Evolutionary conservation across 768 basidiomycete species (phyloP), one percentile per base, ranked within the genome.

Genomic region (Candolleomyces eurysporus): DNA sequence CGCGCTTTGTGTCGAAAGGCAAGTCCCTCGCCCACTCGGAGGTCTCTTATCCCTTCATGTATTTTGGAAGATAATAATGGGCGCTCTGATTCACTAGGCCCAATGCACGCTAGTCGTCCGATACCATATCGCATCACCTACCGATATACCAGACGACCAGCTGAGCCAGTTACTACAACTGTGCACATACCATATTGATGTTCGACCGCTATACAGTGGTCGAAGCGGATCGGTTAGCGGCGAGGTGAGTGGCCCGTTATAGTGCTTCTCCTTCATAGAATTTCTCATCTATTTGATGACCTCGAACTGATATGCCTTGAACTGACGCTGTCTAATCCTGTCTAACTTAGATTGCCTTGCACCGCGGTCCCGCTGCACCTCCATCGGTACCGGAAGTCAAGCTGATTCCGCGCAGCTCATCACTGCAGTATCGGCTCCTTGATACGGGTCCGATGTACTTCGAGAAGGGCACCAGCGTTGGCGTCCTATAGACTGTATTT

Each of bases 181-280:
- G 3, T 87, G 83, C 64, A 77, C 85, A 3, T 87, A 88, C 64
- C 90, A 91, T 65, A 65, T 92, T 4, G 91, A 92, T 61, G 86
- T 92, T 2, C 77, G 81, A 45, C 84, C 91, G 0, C 76, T 94
- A 7, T 77, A 86, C 1, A 92, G 88, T 63, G 91, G 91, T 5
- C 77, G 86, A 26, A 93, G 92, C 63, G 91, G 90, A 3, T 79
- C 85, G 21, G 88, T 94, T 31, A 90, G 85, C 61, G 92, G 91
- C 19, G 88, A 92, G 79, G 91, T 90, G 55, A 19, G 78, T 62
- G 50, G 30, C 32, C 32, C 13, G 16, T 14, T 36, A 46, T n/a
- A 10, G 0, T 56, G 4, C 39, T 22, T 2, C 22, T 21, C 43
- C 57, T 48, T 36, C 46, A 30, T 40, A 13, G 8, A 43, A 42